Conservation (phyloP, 129 eudicot species). For the Flaveria robusta region DNA sequence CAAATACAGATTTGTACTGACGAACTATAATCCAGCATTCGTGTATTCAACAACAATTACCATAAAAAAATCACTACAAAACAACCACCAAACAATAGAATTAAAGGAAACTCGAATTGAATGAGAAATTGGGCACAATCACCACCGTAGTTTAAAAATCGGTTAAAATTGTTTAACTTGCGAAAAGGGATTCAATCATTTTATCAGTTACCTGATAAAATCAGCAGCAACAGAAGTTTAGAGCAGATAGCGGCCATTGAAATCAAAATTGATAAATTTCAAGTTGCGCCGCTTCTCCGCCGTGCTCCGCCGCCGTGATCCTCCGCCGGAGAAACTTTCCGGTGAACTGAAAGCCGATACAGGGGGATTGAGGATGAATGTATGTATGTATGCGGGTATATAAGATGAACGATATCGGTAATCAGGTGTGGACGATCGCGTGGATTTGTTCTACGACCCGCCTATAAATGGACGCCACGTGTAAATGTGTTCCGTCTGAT, state of each 20-base stretch:
- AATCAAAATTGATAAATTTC: neutral
- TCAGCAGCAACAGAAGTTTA: conserved; percentile 44
- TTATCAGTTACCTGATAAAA: conserved; percentile 40
- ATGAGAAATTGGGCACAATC: neutral
- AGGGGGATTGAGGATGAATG: conserved; percentile 24
- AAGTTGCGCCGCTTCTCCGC: conserved; percentile 24
- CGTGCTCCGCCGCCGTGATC: conserved; percentile 28
- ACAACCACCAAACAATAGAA: neutral
- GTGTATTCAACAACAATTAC: neutral
- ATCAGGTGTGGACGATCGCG: conserved; percentile 8
- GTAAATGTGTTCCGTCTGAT: no score
- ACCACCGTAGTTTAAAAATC: neutral
- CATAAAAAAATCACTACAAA: neutral
- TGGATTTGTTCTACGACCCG: neutral
- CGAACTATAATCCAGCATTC: neutral
- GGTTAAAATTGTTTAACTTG: no score
- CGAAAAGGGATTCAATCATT: neutral
- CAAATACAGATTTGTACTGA: no score
- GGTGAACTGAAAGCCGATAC: neutral
- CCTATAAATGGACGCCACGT: neutral
- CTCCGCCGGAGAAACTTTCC: conserved; percentile 27
- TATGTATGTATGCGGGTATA: conserved; percentile 34
- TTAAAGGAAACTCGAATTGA: neutral
- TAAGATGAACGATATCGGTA: neutral
- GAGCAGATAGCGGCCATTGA: conserved; percentile 55